Percentiles rank a stretch among this genome's conserved stretches.
Evolutionary conservation across 768 basidiomycete species (phyloP).

Genomic region (Suillus subluteus): DNA sequence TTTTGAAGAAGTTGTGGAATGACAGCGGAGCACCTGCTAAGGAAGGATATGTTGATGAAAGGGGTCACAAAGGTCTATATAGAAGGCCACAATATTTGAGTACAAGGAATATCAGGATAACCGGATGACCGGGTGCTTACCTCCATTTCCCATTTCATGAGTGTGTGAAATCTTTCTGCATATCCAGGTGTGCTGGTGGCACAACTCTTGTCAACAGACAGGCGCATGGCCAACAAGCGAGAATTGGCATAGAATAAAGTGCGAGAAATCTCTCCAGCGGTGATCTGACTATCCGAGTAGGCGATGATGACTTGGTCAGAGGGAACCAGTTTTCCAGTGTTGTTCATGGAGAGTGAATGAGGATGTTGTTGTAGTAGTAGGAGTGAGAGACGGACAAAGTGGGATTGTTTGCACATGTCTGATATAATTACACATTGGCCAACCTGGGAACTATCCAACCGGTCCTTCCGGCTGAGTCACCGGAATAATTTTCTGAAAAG

Average conservation of each 20-base stretch:
- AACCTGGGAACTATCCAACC: background rate
- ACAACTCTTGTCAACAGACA: background rate
- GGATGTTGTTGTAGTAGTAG: too few species aligned
- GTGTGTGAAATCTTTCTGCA: background rate
- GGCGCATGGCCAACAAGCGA: background rate
- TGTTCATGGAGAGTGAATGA: too few species aligned
- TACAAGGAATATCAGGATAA: too few species aligned
- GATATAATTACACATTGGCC: background rate
- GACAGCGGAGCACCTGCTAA: too few species aligned
- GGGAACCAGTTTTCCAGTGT: background rate
- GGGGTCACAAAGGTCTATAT: too few species aligned
- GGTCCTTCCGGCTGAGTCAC: too few species aligned
- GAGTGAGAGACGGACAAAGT: too few species aligned
- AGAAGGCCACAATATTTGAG: too few species aligned
- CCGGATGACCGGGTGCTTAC: background rate
- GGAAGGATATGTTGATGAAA: too few species aligned
- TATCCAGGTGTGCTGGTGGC: background rate
- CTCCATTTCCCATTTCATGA: background rate
- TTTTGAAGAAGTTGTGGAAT: too few species aligned
- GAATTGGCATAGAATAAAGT: background rate
- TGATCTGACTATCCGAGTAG: background rate
- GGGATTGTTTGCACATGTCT: too few species aligned
- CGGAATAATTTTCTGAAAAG: too few species aligned
- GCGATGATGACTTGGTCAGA: background rate
- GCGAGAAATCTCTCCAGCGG: background rate